phyloP scores from a whole-genome alignment of 352 stramenopile species.

The Globisporangium echinulatum region DNA sequence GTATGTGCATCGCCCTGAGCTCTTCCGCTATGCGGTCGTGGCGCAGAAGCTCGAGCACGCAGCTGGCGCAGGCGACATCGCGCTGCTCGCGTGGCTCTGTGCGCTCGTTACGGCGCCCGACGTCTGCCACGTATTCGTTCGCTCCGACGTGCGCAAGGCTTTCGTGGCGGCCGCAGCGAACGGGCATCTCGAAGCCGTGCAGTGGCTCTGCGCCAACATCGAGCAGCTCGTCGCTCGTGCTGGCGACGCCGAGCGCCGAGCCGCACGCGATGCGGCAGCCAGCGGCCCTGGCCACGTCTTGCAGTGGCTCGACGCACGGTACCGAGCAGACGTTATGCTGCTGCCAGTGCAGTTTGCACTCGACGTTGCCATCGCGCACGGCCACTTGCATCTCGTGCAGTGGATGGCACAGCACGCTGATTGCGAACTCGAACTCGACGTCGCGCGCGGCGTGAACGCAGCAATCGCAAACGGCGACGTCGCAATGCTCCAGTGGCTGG shows the following conservation, averaged over 20 bases:
- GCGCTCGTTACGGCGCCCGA: background rate
- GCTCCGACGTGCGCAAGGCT: background rate
- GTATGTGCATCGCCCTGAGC: background rate
- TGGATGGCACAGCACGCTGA: background rate
- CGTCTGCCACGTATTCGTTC: background rate
- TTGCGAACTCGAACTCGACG: no score
- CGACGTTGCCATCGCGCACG: background rate
- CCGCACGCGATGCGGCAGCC: slow-evolving; percentile 17
- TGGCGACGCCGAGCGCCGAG: background rate
- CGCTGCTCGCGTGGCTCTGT: background rate
- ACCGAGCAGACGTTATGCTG: background rate
- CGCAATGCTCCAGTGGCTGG: no score
- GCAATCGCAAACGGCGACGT: no score
- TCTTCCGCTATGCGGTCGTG: background rate
- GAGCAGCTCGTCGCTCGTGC: background rate
- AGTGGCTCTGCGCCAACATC: background rate
- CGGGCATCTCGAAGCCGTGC: background rate
- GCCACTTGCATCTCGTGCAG: background rate
- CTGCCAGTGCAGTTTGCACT: background rate
- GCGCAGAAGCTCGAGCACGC: background rate
- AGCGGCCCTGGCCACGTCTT: slow-evolving; percentile 16
- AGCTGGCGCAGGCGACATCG: background rate
- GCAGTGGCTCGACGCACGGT: slow-evolving; percentile 20
- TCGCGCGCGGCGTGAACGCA: no score
- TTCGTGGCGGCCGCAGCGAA: background rate